These are phyloP conservation scores for Uromyces viciae-fabae DNA, from an alignment of 1,284 basidiomycete species.

Conservation along the genomic window DNA sequence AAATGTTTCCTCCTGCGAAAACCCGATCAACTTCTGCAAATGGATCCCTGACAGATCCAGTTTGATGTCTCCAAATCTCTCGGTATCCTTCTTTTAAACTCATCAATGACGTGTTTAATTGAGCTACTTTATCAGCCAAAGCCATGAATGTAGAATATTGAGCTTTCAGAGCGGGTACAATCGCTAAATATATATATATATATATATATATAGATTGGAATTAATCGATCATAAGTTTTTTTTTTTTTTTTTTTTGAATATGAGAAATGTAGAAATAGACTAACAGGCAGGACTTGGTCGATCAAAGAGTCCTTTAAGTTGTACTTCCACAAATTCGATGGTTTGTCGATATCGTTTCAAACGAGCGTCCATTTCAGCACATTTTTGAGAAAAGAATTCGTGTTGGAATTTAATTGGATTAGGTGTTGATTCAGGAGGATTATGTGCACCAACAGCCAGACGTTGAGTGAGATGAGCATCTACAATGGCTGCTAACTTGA, in stretches of 20 bases:
- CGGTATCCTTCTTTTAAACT: conserved; percentile 27
- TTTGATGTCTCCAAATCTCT: conserved; percentile 40
- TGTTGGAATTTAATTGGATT: conserved; percentile 22
- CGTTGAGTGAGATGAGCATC: conserved; percentile 18
- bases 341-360: conserved; percentile 37
- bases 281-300: conserved; percentile 38
- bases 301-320: conserved; percentile 35
- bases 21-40: conserved; percentile 39
- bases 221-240: not conserved
- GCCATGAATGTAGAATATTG: conserved; percentile 41
- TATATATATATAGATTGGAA: too few species aligned
- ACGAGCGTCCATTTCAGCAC: conserved; percentile 10
- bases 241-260: too few species aligned
- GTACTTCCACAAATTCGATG: conserved; percentile 31
- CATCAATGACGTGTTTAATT: not conserved
- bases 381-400: conserved; percentile 26
- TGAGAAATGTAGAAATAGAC: not conserved
- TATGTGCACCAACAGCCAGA: not conserved
- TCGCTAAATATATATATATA: conserved; percentile 1
- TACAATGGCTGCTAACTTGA: conserved; percentile 14
- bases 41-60: conserved; percentile 38
- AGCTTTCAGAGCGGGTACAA: conserved; percentile 40
- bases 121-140: conserved; percentile 32
- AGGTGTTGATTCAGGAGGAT: not conserved
- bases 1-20: too few species aligned